Evolutionary conservation across 345 rosid species (phyloP), one percentile per base, ranked within the genome.

Genomic region (Populus ilicifolia): DNA sequence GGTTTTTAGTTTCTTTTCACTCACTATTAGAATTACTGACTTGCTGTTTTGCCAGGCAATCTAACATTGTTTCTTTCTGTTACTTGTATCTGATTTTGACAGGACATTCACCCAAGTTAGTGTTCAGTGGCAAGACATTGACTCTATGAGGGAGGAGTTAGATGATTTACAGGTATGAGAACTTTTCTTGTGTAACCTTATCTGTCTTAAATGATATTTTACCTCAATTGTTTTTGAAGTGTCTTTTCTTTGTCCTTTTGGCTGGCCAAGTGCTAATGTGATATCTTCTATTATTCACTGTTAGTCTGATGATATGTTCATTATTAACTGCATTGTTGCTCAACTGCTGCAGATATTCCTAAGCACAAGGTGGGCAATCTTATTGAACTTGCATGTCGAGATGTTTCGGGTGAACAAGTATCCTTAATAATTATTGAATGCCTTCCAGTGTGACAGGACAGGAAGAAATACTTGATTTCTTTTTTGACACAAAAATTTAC

Each of bases 401-500:
- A 96, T 96, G 99, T 96, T 96, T 79, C 97, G 99, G 41, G 97
- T 96, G 75, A 96, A 96, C 91, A 96, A 94, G 99, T 96, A 96
- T 96, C 99, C 97, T 89, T 72, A 77, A 76, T 77, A 61, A 10
- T 20, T 75, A 38, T 30, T 38, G 39, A 18, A 20, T 35, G 41
- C 29, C 48, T 74, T 59, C 70, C 25, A 33, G 21, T 35, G 25
- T 69, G 33, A 27, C 44, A 8, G 29, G 4, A n/a, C 12, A 44
- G 52, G 65, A 67, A 70, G 36, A 56, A 48, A 52, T 67, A 59
- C 20, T 74, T 69, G 69, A 6, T 52, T 25, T 69, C 14, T 68
- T 20, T 62, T 29, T 39, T 18, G 23, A 52, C 23, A 23, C 29
- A 59, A 38, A 52, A 46, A 41, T 25, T 52, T 33, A 33, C 43